These are phyloP conservation scores for Apiospora hydei DNA, from an alignment of 2,329 filamentous ascomycete species.

Conservation along the genomic window DNA sequence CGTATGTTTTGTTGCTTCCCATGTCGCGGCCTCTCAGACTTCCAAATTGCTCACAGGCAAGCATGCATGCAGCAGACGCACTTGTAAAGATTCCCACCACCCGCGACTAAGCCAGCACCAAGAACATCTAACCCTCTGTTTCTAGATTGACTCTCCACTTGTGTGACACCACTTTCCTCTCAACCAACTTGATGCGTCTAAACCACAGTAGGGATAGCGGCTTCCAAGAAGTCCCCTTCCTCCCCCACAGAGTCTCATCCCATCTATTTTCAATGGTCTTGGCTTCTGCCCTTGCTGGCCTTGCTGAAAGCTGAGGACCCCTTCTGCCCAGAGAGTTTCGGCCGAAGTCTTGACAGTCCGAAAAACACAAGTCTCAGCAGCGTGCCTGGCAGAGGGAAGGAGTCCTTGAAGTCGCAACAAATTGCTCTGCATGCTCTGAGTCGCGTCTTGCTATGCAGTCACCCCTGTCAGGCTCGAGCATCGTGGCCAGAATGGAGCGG, in stretches of 20 bases:
- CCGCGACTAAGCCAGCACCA: neutral
- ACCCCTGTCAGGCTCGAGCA: neutral
- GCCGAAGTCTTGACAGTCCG: constrained; percentile 1
- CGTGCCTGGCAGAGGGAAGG: neutral
- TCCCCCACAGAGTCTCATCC: constrained; percentile 22
- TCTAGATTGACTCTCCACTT: constrained; percentile 11
- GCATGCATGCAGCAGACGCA: neutral
- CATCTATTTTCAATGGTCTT: constrained; percentile 7
- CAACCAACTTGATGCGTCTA: constrained; percentile 22
- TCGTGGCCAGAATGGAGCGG: constrained; percentile 2
- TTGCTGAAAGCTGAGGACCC: constrained; percentile 6
- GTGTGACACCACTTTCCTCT: constrained; percentile 22
- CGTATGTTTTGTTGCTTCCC: neutral
- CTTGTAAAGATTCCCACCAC: neutral
- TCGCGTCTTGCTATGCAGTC: neutral
- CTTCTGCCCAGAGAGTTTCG: constrained; percentile 10
- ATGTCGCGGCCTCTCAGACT: neutral
- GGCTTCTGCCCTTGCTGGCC: neutral
- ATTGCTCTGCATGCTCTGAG: neutral
- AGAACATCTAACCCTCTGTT: constrained; percentile 14
- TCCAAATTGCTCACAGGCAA: neutral
- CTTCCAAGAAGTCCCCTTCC: neutral
- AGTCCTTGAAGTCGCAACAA: neutral
- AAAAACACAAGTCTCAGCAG: neutral
- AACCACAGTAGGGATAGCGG: neutral